These are phyloP conservation scores for Arthrobotrys entomopaga DNA, from an alignment of 2,329 filamentous ascomycete species.

Conservation along the genomic window DNA sequence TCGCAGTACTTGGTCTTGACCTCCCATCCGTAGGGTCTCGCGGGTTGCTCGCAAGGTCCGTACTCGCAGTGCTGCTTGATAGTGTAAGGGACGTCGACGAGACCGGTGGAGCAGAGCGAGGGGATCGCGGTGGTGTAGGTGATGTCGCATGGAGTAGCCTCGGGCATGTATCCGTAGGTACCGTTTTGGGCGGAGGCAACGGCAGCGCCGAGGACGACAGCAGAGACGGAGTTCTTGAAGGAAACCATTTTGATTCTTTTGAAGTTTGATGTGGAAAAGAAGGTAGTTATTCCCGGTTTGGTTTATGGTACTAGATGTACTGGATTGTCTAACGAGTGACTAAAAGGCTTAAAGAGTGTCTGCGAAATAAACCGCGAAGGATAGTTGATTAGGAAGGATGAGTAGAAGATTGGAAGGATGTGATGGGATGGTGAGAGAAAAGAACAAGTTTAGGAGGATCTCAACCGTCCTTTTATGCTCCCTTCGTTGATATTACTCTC, in stretches of 20 bases:
- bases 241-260: conserved; percentile 51
- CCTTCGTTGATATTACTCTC: not conserved
- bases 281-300: conserved; percentile 5
- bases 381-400: conserved; percentile 22
- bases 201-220: conserved; percentile 34
- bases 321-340: conserved; percentile 45
- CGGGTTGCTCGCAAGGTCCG: conserved; percentile 31
- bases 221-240: conserved; percentile 50
- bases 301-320: too few relatives aligned
- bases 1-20: conserved; percentile 47
- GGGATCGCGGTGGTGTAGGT: conserved; percentile 53
- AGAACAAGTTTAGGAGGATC: conserved; percentile 17
- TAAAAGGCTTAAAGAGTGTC: conserved; percentile 43
- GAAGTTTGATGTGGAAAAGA: conserved; percentile 4
- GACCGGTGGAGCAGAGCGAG: conserved; percentile 46
- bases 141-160: conserved; percentile 13
- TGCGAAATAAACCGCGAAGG: conserved; percentile 35
- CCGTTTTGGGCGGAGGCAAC: conserved; percentile 39
- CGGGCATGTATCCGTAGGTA: conserved; percentile 6
- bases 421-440: conserved; percentile 36
- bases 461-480: conserved; percentile 43
- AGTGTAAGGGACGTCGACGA: conserved; percentile 48
- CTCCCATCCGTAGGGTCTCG: conserved; percentile 43
- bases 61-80: conserved; percentile 45
- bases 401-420: conserved; percentile 12